Conservation (phyloP, 75 land plant species). For the Picea sitchensis region DNA sequence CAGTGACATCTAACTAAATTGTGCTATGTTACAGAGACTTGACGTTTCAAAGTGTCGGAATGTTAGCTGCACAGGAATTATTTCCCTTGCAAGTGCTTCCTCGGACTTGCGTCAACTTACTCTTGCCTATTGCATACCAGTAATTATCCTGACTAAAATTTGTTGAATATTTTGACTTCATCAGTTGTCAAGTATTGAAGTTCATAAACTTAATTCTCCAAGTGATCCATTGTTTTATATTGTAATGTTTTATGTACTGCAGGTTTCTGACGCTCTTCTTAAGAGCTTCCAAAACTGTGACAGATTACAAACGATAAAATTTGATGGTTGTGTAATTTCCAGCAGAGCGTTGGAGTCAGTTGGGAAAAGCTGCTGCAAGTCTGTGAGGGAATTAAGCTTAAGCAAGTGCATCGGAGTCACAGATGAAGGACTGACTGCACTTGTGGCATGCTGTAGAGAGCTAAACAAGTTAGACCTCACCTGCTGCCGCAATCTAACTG, state of each 20-base stretch:
- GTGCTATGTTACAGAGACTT: slow-evolving; percentile 29
- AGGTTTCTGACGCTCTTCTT: slow-evolving; percentile 41
- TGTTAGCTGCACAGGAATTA: slow-evolving; percentile 46
- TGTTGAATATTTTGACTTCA: background rate
- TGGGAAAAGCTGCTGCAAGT: slow-evolving; percentile 57
- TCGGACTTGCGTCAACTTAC: slow-evolving; percentile 37
- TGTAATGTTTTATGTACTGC: slow-evolving; percentile 4
- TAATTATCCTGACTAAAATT: slow-evolving; percentile 14
- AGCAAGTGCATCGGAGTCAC: slow-evolving; percentile 93
- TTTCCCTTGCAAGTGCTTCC: slow-evolving; percentile 36
- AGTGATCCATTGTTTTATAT: background rate
- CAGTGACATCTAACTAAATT: too few species aligned
- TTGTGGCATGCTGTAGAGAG: slow-evolving; percentile 52
- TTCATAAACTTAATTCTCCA: background rate
- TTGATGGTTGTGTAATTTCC: slow-evolving; percentile 84
- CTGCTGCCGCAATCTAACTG: slow-evolving; percentile 76
- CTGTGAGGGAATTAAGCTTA: slow-evolving; percentile 73
- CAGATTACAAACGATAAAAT: slow-evolving; percentile 42
- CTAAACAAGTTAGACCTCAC: slow-evolving; percentile 88
- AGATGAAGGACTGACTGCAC: slow-evolving; percentile 63
- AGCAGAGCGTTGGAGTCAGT: slow-evolving; percentile 52
- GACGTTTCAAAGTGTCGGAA: slow-evolving; percentile 54
- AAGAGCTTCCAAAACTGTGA: slow-evolving; percentile 30
- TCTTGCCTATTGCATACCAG: slow-evolving; percentile 39
- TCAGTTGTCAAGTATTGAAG: background rate